Base-by-base conservation (phyloP, 2,329 filamentous ascomycete genomes). In the Sclerotinia sclerotiorum region DNA sequence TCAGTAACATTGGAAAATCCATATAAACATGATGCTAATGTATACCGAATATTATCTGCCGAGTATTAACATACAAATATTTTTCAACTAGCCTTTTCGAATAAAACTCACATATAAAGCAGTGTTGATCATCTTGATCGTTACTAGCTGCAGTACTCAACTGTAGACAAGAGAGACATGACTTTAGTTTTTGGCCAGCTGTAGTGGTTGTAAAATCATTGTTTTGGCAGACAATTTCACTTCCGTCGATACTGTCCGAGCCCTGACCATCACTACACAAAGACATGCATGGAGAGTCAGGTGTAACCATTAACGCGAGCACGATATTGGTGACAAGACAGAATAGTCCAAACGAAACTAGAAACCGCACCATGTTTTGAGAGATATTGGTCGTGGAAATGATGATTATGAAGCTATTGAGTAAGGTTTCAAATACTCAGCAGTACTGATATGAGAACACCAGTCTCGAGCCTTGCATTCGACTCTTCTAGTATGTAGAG, bases 241-340 rank as follows among this genome's bases (percentile, higher is more conserved):
- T 77, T 1, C 80, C 70, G 24, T 77, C 81, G 0, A 83, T 87
- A 5, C 73, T 79, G 44, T 77, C 72, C 0, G 74, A 65, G 68
- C 83, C 77, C 13, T 73, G 74, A 17, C 77, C 75, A 0, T 74
- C 68, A 2, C 78, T 76, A 67, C 85, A 87, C 2, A 82, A 69
- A 0, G 80, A 75, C 0, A 84, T 80, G 72, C 85, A 87, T 13
- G 78, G 73, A 0, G 85, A 87, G 13, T 82, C 82, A 0, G 84
- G 82, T 1, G 83, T 81, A 2, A 86, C 81, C 65, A 83, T 78
- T 3, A 86, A 76, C 3, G 79, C 80, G 42, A 51, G 29, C n/a
- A 32, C 52, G 17, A 51, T 66, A 44, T 39, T 51, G 15, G 21
- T 55, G 24, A 54, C 13, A 44, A 65, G 17, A 55, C 32, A n/a